phyloP scores from a whole-genome alignment of 768 basidiomycete genomes.

The Candolleomyces efflorescens region DNA sequence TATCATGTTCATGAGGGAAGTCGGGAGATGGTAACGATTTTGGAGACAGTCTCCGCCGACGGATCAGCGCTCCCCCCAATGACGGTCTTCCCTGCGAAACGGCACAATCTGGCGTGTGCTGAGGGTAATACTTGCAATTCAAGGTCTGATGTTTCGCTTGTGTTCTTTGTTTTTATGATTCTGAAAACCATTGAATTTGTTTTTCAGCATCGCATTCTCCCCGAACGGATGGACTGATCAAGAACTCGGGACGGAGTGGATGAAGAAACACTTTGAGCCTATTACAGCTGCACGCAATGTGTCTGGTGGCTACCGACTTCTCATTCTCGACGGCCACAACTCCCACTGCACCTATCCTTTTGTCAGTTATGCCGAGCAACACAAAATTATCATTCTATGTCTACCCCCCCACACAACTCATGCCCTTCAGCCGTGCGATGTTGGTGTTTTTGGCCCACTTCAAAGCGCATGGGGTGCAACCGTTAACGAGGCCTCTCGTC shows the following conservation, averaged over 20 bases:
- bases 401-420: slow-evolving; percentile 35
- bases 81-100: slow-evolving; percentile 33
- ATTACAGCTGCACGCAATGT: slow-evolving; percentile 11
- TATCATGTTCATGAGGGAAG: slow-evolving; percentile 30
- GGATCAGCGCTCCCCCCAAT: slow-evolving; percentile 30
- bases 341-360: slow-evolving; percentile 30
- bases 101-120: slow-evolving; percentile 18
- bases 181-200: no score
- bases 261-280: slow-evolving; percentile 29
- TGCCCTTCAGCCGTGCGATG: slow-evolving; percentile 30
- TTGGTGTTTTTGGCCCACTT: slow-evolving; percentile 32
- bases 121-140: slow-evolving; percentile 23
- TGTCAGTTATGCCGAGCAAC: slow-evolving; percentile 16
- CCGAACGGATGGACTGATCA: slow-evolving; percentile 38
- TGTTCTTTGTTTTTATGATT: not conserved
- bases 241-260: slow-evolving; percentile 20
- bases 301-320: slow-evolving; percentile 18
- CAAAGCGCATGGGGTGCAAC: slow-evolving; percentile 23
- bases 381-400: slow-evolving; percentile 30
- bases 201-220: slow-evolving; percentile 26
- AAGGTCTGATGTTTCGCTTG: slow-evolving; percentile 16
- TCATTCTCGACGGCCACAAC: slow-evolving; percentile 37
- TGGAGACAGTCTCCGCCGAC: slow-evolving; percentile 42
- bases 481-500: slow-evolving; percentile 11
- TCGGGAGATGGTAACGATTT: slow-evolving; percentile 41